phyloP scores from a whole-genome alignment of 176 grass and related monocot species.

The Elaeis guineensis region DNA sequence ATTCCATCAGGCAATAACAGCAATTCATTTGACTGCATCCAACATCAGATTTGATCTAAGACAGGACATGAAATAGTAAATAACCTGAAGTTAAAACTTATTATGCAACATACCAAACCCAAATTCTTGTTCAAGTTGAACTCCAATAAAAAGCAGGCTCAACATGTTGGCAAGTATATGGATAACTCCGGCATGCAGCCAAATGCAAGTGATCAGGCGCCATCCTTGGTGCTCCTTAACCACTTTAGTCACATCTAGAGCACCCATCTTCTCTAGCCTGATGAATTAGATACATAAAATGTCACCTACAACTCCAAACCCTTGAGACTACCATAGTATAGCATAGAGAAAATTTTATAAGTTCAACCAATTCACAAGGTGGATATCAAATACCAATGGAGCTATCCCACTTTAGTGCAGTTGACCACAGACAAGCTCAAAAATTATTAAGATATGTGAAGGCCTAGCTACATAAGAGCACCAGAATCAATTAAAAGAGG shows the following conservation, averaged over 20 bases:
- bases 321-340: not conserved
- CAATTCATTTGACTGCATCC: too few species aligned
- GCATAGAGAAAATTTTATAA: not conserved
- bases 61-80: too few species aligned
- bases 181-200: conserved; percentile 75
- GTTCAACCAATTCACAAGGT: not conserved
- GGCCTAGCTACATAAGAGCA: too few species aligned
- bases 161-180: conserved; percentile 80
- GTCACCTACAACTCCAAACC: not conserved
- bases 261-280: conserved; percentile 83
- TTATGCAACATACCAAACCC: conserved; percentile 39
- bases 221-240: conserved; percentile 55
- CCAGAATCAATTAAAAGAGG: too few species aligned
- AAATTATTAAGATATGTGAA: too few species aligned
- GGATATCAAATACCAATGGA: too few species aligned
- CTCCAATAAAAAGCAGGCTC: conserved; percentile 57
- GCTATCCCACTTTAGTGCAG: too few species aligned
- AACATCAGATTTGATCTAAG: too few species aligned
- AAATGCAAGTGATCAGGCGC: conserved; percentile 65
- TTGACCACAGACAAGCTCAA: too few species aligned
- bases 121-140: conserved; percentile 78
- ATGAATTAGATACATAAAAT: not conserved
- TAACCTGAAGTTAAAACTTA: not conserved
- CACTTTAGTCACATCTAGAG: conserved; percentile 55
- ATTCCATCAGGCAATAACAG: too few species aligned